Base-by-base conservation (phyloP, 495 filamentous ascomycete species). In the Chaetomium fimeti region DNA sequence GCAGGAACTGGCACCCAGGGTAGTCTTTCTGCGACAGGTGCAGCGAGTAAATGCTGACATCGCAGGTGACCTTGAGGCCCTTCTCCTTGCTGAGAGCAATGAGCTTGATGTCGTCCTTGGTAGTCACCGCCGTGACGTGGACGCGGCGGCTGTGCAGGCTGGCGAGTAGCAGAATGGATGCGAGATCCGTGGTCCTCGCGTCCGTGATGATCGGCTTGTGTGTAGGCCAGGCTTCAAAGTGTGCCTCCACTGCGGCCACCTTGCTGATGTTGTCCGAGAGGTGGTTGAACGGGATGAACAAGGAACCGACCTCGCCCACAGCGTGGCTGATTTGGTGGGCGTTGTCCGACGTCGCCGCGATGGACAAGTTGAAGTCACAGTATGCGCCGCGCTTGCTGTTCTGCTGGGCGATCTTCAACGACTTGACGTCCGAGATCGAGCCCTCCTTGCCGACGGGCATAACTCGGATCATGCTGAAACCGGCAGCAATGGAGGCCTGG, bases 251-350 rank as follows among this genome's bases (percentile, higher is more conserved):
- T 5, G 89, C 86, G 20, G 91, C 88, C 45, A 93, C 90, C 78
- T 91, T 91, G 82, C 86, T 92, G 75, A 94, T 92, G 72, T 92
- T 93, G 66, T 88, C 89, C 24, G 89, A 90, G 11, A 92, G 77
- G 71, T 93, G 89, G 74, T 94, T 91, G 84, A 93, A 94, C 0
- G 91, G 91, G 56, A 94, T 89, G 77, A 92, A 94, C 22, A 94
- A 81, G 25, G 91, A 92, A 8, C 91, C 91, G 61, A 94, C 89
- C 61, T 93, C 89, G 43, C 83, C 80, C 20, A 86, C 84, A 43
- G 92, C 79, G 66, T 88, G 83, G 63, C 84, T 85, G 69, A 93
- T 86, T 73, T 93, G 87, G 60, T 89, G 85, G 20, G 88, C 84
- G 72, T 94, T 94, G 66, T 80, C 81, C 15, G 89, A 88, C 27